These are phyloP conservation scores for Paradendryphiella salina DNA, from an alignment of 2,329 filamentous ascomycete species.

Conservation along the genomic window DNA sequence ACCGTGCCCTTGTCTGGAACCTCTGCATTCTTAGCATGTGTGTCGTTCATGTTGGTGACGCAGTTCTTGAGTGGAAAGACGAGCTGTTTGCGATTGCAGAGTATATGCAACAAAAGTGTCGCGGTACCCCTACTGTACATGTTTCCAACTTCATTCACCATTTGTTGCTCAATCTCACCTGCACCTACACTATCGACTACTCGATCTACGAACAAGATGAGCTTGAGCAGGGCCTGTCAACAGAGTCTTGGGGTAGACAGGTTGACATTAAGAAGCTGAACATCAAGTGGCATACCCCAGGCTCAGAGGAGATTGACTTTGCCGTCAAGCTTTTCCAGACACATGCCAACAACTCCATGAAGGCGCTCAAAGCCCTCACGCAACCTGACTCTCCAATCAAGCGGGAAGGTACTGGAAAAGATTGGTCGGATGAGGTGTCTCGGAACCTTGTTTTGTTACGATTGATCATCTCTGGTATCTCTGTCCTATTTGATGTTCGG, in stretches of 20 bases:
- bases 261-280: constrained; percentile 74
- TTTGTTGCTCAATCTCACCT: constrained; percentile 87
- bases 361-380: constrained; percentile 76
- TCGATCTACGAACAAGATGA: constrained; percentile 81
- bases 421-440: constrained; percentile 97
- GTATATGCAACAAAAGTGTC: constrained; percentile 96
- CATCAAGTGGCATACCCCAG: constrained; percentile 89
- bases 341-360: constrained; percentile 75
- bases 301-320: constrained; percentile 78
- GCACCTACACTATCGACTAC: constrained; percentile 91
- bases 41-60: constrained; percentile 90
- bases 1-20: constrained; percentile 93
- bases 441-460: constrained; percentile 84
- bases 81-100: constrained; percentile 88
- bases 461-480: constrained; percentile 87
- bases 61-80: constrained; percentile 84
- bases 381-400: constrained; percentile 80
- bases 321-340: constrained; percentile 86
- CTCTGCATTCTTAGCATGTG: constrained; percentile 97
- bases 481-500: constrained; percentile 80
- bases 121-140: constrained; percentile 90
- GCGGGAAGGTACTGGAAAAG: constrained; percentile 92
- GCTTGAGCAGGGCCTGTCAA: constrained; percentile 69
- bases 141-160: constrained; percentile 98
- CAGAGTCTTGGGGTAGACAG: constrained; percentile 82